phyloP scores from a whole-genome alignment of 129 eudicot species.

The Arctium lappa region DNA sequence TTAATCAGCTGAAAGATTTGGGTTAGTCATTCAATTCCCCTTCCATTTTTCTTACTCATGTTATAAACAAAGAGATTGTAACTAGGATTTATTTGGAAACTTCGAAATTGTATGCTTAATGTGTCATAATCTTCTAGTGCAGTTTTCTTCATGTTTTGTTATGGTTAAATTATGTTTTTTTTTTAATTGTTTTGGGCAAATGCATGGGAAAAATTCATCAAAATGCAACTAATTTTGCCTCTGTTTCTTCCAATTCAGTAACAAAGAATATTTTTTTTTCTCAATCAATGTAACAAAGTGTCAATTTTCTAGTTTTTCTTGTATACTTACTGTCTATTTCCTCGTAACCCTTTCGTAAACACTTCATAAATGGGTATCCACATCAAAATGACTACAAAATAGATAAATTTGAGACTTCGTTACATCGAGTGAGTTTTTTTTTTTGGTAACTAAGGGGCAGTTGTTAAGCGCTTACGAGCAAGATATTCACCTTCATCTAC shows the following conservation, averaged over 20 bases:
- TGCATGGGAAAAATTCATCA: not conserved
- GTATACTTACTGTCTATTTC: not conserved
- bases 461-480: too few species aligned
- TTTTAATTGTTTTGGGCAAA: not conserved
- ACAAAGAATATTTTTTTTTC: not conserved
- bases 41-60: not conserved
- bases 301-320: not conserved
- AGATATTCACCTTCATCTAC: too few species aligned
- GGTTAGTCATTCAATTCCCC: slow-evolving; percentile 39
- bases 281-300: not conserved
- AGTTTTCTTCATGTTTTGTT: not conserved
- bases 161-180: not conserved
- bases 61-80: not conserved
- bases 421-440: not conserved
- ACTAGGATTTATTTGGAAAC: not conserved
- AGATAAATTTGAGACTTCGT: not conserved
- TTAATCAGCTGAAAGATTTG: slow-evolving; percentile 81
- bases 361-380: not conserved
- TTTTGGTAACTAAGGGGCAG: not conserved
- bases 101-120: not conserved
- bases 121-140: not conserved
- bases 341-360: not conserved
- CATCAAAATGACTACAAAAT: not conserved
- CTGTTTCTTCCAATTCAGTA: not conserved
- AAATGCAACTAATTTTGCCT: not conserved